Evolutionary conservation across 345 rosid genomes (phyloP).

Genomic region (Draba incana): DNA sequence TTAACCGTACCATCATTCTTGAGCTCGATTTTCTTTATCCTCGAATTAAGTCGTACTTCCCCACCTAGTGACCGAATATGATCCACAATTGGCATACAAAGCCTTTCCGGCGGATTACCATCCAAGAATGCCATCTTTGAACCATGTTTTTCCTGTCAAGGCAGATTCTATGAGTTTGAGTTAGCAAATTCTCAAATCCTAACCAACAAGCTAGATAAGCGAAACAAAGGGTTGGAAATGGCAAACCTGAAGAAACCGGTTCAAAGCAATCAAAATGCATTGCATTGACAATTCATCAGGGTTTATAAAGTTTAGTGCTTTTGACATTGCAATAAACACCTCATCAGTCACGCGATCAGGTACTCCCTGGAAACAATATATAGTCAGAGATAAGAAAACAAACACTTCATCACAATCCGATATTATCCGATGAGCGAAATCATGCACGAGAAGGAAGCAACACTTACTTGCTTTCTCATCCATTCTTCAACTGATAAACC

Average conservation of each 20-base stretch:
- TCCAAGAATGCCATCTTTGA: conserved; percentile 98
- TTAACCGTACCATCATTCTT: conserved; percentile 79
- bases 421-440: conserved; percentile 6
- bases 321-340: conserved; percentile 98
- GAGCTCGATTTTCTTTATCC: conserved; percentile 80
- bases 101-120: conserved; percentile 97
- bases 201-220: neutral
- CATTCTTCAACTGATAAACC: conserved; percentile 80
- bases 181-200: conserved; percentile 14
- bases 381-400: conserved; percentile 17
- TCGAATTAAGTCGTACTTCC: conserved; percentile 75
- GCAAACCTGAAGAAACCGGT: conserved; percentile 91
- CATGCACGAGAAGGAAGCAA: neutral
- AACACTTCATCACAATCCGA: conserved; percentile 5
- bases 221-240: neutral
- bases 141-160: conserved; percentile 88
- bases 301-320: conserved; percentile 92
- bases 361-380: conserved; percentile 55
- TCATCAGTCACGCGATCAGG: conserved; percentile 93
- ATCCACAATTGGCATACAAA: conserved; percentile 79
- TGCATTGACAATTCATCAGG: conserved; percentile 98
- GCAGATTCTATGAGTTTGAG: conserved; percentile 17
- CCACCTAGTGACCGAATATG: conserved; percentile 83
- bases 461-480: conserved; percentile 83
- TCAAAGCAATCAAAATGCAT: conserved; percentile 86